phyloP scores from a whole-genome alignment of 768 basidiomycete species.

The Termitomyces sp. region DNA sequence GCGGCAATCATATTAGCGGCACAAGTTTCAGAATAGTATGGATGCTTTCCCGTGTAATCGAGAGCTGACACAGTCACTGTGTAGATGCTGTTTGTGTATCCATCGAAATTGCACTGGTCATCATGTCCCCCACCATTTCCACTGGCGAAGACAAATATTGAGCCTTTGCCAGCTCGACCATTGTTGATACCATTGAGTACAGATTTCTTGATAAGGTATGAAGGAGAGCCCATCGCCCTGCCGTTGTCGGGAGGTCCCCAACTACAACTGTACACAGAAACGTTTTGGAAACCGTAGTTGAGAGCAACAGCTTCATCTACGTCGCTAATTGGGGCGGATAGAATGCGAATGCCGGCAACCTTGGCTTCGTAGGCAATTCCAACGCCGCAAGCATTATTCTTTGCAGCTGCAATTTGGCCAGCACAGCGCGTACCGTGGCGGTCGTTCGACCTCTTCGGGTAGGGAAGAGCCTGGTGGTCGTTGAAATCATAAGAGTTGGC shows the following conservation, averaged over 20 bases:
- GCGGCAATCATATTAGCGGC: conserved; percentile 95
- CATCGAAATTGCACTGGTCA: conserved; percentile 99
- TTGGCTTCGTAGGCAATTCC: conserved; percentile 90
- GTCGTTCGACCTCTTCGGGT: conserved; percentile 81
- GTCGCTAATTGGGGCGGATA: conserved; percentile 91
- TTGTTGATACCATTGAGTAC: conserved; percentile 90
- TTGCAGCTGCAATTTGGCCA: conserved; percentile 90
- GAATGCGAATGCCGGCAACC: conserved; percentile 92
- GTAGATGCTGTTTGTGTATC: conserved; percentile 97
- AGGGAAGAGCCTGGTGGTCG: conserved; percentile 82
- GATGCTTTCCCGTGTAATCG: conserved; percentile 88
- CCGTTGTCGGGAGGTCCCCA: conserved; percentile 99
- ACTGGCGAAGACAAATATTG: conserved; percentile 93
- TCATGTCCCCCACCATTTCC: conserved; percentile 89
- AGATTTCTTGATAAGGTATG: conserved; percentile 86
- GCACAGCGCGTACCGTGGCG: conserved; percentile 98
- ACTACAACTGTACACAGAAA: conserved; percentile 90
- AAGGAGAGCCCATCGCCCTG: conserved; percentile 88
- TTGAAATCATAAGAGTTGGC: conserved; percentile 94
- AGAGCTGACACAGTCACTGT: conserved; percentile 94
- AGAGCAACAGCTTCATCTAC: conserved; percentile 92
- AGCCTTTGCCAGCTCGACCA: conserved; percentile 86
- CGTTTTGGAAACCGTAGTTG: conserved; percentile 89
- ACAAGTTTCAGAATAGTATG: conserved; percentile 94
- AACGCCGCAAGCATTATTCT: conserved; percentile 90